Percentiles rank a stretch among this genome's conserved stretches.
phyloP scores from a whole-genome alignment of 805 yeast species.

The Candida boleticola region DNA sequence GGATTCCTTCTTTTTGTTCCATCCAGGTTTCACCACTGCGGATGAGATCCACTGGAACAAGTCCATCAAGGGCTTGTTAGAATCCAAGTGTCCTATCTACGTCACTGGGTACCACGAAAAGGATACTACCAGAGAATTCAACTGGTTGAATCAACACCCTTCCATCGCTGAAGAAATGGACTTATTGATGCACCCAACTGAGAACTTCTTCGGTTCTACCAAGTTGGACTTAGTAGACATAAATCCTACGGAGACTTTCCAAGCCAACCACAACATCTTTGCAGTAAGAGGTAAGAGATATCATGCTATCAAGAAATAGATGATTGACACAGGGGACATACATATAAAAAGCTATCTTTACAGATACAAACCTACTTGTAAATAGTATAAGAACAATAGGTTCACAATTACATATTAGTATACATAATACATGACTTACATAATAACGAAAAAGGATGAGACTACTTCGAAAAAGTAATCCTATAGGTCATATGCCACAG shows the following conservation, averaged over 20 bases:
- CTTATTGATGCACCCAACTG: slow-evolving; percentile 68
- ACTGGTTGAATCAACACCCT: slow-evolving; percentile 66
- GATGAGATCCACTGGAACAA: slow-evolving; percentile 83
- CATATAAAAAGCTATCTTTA: background rate
- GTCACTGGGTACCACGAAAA: slow-evolving; percentile 84
- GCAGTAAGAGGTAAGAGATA: slow-evolving; percentile 96
- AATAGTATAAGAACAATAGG: background rate
- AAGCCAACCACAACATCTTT: slow-evolving; percentile 83
- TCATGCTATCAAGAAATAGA: slow-evolving; percentile 61
- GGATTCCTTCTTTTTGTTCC: slow-evolving; percentile 91
- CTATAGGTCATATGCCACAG: no score
- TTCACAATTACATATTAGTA: no score
- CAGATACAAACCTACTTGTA: slow-evolving; percentile 1
- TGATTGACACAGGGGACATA: no score
- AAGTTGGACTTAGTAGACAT: slow-evolving; percentile 93
- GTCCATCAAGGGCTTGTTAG: slow-evolving; percentile 81
- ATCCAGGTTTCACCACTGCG: slow-evolving; percentile 88
- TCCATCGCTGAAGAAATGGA: slow-evolving; percentile 64
- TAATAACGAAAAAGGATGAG: no score
- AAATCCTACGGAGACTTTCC: slow-evolving; percentile 91
- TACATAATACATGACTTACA: background rate
- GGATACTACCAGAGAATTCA: slow-evolving; percentile 68
- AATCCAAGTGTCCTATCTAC: slow-evolving; percentile 89
- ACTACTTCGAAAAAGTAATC: no score
- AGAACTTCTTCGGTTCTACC: slow-evolving; percentile 77